Evolutionary conservation across 352 stramenopile genomes (phyloP).

Genomic region (Globisporangium takayamanum): DNA sequence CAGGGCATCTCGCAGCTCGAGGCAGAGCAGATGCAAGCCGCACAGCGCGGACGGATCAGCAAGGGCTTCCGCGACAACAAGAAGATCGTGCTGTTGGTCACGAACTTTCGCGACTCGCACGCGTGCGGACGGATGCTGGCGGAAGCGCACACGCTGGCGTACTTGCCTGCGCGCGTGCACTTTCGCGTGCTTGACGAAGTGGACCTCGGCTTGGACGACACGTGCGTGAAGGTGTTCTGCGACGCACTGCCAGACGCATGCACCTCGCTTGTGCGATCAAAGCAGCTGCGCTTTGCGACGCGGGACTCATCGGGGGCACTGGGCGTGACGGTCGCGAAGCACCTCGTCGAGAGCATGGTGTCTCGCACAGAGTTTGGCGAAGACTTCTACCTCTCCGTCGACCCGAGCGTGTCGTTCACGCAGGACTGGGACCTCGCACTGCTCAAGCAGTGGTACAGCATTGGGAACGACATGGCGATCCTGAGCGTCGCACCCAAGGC

Average conservation of each 20-base stretch:
- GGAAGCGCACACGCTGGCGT: slow-evolving; percentile 33
- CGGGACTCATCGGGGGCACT: slow-evolving; percentile 53
- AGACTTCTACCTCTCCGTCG: slow-evolving; percentile 75
- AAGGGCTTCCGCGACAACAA: slow-evolving; percentile 64
- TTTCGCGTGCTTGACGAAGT: slow-evolving; percentile 77
- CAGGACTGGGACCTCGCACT: slow-evolving; percentile 67
- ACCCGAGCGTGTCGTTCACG: slow-evolving; percentile 59
- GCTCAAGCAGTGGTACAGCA: slow-evolving; percentile 75
- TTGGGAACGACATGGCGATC: slow-evolving; percentile 76
- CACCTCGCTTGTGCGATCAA: slow-evolving; percentile 32
- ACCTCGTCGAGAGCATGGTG: slow-evolving; percentile 65
- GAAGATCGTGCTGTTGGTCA: slow-evolving; percentile 68
- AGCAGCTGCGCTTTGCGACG: slow-evolving; percentile 42
- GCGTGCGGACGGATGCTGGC: slow-evolving; percentile 49
- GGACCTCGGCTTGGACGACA: slow-evolving; percentile 42
- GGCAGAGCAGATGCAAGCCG: slow-evolving; percentile 11
- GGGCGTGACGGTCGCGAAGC: slow-evolving; percentile 45
- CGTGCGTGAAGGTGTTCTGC: slow-evolving; percentile 60
- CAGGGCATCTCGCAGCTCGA: slow-evolving; percentile 13
- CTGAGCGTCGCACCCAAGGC: slow-evolving; percentile 65
- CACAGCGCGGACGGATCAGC: slow-evolving; percentile 2
- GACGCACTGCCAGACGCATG: slow-evolving; percentile 40
- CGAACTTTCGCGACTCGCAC: slow-evolving; percentile 51
- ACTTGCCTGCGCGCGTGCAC: slow-evolving; percentile 36
- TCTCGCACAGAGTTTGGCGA: slow-evolving; percentile 19